phyloP scores from a whole-genome alignment of 495 filamentous ascomycete species.

The Aspergillus sclerotioniger region DNA sequence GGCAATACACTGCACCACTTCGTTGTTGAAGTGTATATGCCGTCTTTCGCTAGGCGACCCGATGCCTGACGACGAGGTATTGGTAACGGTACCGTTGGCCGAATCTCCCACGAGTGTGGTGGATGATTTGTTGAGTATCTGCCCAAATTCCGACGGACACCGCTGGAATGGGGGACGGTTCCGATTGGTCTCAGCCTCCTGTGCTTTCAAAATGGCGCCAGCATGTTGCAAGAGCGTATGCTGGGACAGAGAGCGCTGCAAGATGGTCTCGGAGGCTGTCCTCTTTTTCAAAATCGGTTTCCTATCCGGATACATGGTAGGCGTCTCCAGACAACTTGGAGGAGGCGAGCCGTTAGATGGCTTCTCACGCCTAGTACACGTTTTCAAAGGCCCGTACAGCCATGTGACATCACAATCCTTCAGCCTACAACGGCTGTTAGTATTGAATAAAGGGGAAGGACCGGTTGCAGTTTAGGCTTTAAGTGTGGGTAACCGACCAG shows the following conservation, averaged over 20 bases:
- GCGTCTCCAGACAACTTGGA: slow-evolving; percentile 67
- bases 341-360: slow-evolving; percentile 49
- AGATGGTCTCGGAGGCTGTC: slow-evolving; percentile 91
- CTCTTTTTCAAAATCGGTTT: slow-evolving; percentile 97
- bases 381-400: slow-evolving; percentile 92
- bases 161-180: slow-evolving; percentile 49
- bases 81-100: slow-evolving; percentile 28
- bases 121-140: slow-evolving; percentile 40
- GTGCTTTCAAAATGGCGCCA: slow-evolving; percentile 85
- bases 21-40: slow-evolving; percentile 96
- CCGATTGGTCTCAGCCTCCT: slow-evolving; percentile 60
- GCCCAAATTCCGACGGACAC: slow-evolving; percentile 65
- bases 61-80: slow-evolving; percentile 45
- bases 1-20: slow-evolving; percentile 93
- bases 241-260: slow-evolving; percentile 85
- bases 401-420: slow-evolving; percentile 98
- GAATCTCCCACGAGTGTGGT: slow-evolving; percentile 29
- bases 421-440: slow-evolving; percentile 57
- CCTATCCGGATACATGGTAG: slow-evolving; percentile 75
- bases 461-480: not conserved
- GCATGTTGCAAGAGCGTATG: slow-evolving; percentile 93
- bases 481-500: slow-evolving; percentile 58
- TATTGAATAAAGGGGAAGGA: not conserved
- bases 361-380: slow-evolving; percentile 46
- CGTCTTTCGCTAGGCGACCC: slow-evolving; percentile 70